Evolutionary conservation across 192 early-diverging fungal species (phyloP).

Genomic region (Umbelopsis vinacea): DNA sequence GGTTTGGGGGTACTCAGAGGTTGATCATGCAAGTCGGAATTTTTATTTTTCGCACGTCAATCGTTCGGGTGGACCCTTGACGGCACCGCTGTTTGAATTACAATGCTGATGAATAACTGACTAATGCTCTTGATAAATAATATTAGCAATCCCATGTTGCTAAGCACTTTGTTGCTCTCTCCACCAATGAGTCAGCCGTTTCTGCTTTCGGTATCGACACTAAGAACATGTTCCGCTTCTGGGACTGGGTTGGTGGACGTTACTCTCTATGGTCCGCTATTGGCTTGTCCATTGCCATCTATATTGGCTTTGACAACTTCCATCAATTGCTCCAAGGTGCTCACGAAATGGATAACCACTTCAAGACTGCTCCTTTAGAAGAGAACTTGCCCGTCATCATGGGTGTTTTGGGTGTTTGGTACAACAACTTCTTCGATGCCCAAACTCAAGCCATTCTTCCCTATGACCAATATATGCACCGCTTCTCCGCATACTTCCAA

Average conservation of each 20-base stretch:
- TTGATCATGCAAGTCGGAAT: neutral
- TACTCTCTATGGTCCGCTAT: conserved; percentile 99
- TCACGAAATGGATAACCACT: conserved; percentile 98
- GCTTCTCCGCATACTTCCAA: conserved; percentile 99
- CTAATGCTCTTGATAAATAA: neutral
- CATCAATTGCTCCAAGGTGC: conserved; percentile 85
- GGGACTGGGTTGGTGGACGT: conserved; percentile 99
- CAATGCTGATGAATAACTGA: neutral
- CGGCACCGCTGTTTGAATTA: neutral
- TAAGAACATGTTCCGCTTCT: conserved; percentile 99
- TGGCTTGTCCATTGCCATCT: conserved; percentile 95
- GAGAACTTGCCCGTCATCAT: conserved; percentile 93
- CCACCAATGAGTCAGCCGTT: conserved; percentile 90
- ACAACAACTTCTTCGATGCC: conserved; percentile 98
- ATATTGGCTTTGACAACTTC: conserved; percentile 96
- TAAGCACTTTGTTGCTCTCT: conserved; percentile 98
- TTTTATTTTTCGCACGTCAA: too few species aligned
- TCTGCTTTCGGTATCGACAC: conserved; percentile 91
- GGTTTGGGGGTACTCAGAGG: neutral
- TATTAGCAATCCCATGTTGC: conserved; percentile 79
- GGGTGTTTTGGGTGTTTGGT: conserved; percentile 92
- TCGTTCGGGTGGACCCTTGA: too few species aligned
- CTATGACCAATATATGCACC: conserved; percentile 98
- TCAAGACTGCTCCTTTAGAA: conserved; percentile 87
- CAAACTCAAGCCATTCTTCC: conserved; percentile 94